A percentile compares a stretch with the other conserved stretches of the same genome.
phyloP scores from a whole-genome alignment of 2,329 filamentous ascomycete genomes.

The Colletotrichum zoysiae region DNA sequence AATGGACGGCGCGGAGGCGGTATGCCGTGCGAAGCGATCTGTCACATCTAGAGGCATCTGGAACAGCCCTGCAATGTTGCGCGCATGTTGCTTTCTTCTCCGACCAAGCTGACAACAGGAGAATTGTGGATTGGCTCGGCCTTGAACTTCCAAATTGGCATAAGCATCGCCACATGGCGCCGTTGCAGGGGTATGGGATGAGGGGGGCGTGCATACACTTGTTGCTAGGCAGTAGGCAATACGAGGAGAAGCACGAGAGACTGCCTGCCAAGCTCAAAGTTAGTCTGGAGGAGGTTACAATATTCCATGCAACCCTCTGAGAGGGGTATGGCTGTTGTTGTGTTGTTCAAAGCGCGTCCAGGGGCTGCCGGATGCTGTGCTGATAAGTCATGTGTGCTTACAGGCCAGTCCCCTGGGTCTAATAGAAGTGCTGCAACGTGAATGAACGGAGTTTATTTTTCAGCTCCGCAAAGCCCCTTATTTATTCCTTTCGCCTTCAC shows the following conservation, averaged over 20 bases:
- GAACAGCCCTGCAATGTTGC: background rate
- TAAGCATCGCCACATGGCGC: slow-evolving; percentile 7
- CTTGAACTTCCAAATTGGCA: slow-evolving; percentile 19
- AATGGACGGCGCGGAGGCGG: slow-evolving; percentile 15
- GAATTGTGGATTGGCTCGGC: slow-evolving; percentile 32
- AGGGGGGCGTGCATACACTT: slow-evolving; percentile 30
- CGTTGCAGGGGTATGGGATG: slow-evolving; percentile 17
- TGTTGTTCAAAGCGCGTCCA: background rate
- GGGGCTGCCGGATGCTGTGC: background rate
- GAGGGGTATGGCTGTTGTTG: background rate
- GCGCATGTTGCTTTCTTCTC: slow-evolving; percentile 4
- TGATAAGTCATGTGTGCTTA: background rate
- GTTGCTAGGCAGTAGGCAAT: slow-evolving; percentile 31
- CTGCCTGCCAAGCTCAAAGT: background rate
- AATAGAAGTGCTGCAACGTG: background rate
- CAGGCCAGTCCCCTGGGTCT: background rate
- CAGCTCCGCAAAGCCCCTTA: too few species aligned
- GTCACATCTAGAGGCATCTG: slow-evolving; percentile 26
- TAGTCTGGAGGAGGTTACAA: slow-evolving; percentile 13
- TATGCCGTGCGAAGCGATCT: slow-evolving; percentile 14
- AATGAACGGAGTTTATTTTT: background rate
- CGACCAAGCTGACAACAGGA: slow-evolving; percentile 22
- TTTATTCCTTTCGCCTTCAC: too few species aligned
- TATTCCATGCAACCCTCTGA: slow-evolving; percentile 14
- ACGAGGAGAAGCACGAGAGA: slow-evolving; percentile 13